These are phyloP conservation scores for Aspergillus baeticus DNA, from an alignment of 495 filamentous ascomycete genomes.

Conservation along the genomic window DNA sequence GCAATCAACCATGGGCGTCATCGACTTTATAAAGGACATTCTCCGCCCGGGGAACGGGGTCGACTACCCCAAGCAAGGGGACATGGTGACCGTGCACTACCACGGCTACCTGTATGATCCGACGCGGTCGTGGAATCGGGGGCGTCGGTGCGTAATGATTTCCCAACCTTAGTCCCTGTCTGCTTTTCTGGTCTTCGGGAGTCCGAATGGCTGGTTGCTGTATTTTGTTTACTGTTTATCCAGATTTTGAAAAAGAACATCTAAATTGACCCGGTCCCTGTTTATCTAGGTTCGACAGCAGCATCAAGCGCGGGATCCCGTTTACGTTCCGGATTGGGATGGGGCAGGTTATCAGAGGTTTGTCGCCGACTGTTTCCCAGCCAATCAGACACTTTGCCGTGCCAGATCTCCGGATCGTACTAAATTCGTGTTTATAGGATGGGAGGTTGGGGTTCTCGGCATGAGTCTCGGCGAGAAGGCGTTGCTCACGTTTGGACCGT, in stretches of 20 bases:
- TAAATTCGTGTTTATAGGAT: conserved; percentile 14
- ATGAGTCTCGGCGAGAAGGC: conserved; percentile 27
- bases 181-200: too few species aligned
- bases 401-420: background rate
- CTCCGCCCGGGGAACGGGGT: conserved; percentile 46
- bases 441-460: conserved; percentile 21
- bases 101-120: conserved; percentile 71
- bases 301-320: conserved; percentile 21
- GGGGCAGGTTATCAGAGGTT: conserved; percentile 20
- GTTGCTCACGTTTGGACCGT: conserved; percentile 25
- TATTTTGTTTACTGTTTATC: too few species aligned
- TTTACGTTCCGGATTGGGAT: conserved; percentile 24
- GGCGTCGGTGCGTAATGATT: conserved; percentile 39
- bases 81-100: conserved; percentile 71
- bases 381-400: too few species aligned
- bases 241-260: background rate
- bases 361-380: too few species aligned
- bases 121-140: conserved; percentile 37
- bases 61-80: conserved; percentile 52
- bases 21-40: conserved; percentile 46
- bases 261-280: too few species aligned
- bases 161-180: background rate
- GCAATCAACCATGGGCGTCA: conserved; percentile 24
- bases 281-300: conserved; percentile 21
- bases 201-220: too few species aligned